A percentile compares a stretch with the other conserved stretches of the same genome.
These are phyloP conservation scores for Fusarium stilboides DNA, from an alignment of 2,329 filamentous ascomycete species.

Conservation along the genomic window DNA sequence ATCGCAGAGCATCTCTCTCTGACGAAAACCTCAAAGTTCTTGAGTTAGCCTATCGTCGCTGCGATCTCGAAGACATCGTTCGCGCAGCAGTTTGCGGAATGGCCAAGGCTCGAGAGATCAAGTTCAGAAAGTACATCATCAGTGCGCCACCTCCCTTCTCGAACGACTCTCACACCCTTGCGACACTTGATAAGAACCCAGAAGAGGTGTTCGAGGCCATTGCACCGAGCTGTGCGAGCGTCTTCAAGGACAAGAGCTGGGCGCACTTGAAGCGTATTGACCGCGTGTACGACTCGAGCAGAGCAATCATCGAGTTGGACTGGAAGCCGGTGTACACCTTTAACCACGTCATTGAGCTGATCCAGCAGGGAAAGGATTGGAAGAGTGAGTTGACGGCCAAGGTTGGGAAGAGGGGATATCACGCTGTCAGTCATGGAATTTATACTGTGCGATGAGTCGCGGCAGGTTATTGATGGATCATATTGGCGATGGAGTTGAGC, in stretches of 20 bases:
- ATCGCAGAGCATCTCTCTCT: constrained; percentile 54
- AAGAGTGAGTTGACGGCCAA: constrained; percentile 56
- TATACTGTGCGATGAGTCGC: constrained; percentile 56
- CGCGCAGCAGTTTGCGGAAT: constrained; percentile 59
- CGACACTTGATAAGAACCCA: constrained; percentile 54
- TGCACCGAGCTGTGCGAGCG: constrained; percentile 48
- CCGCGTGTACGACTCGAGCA: constrained; percentile 62
- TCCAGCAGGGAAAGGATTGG: constrained; percentile 56
- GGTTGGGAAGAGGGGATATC: constrained; percentile 63
- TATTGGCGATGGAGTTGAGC: background rate
- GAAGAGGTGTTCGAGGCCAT: constrained; percentile 50
- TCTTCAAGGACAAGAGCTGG: constrained; percentile 57
- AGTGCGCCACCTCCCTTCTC: constrained; percentile 60
- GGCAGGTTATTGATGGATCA: background rate
- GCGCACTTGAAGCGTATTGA: constrained; percentile 57
- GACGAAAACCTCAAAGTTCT: constrained; percentile 65
- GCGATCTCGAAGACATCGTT: constrained; percentile 62
- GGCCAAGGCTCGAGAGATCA: constrained; percentile 51
- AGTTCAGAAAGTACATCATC: constrained; percentile 61
- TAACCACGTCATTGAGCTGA: constrained; percentile 52
- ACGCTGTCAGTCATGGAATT: constrained; percentile 59
- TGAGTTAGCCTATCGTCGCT: constrained; percentile 63
- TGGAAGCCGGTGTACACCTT: constrained; percentile 63
- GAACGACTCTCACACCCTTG: constrained; percentile 51
- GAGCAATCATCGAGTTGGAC: constrained; percentile 58